Evolutionary conservation across 2,329 filamentous ascomycete species (phyloP), one percentile per base, ranked within the genome.

Genomic region (Graphium sp.): DNA sequence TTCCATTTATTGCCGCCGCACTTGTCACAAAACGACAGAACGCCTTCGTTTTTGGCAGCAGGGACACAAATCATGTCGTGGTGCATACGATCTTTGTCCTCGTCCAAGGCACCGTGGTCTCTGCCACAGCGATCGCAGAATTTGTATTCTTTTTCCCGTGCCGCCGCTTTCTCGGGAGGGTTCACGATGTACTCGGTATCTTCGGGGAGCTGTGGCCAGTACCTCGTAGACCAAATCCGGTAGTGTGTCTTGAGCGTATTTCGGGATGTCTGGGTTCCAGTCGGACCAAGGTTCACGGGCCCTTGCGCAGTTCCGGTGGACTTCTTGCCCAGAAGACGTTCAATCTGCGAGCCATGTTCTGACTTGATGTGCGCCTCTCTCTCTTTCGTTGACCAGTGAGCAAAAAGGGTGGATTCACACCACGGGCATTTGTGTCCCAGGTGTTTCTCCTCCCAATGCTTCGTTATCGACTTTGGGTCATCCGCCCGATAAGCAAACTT

Each of bases 361-460:
- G n/a, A n/a, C n/a, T n/a, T n/a, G n/a, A 45, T 42, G 33, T 50
- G 48, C 17, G 29, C 17, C 14, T 35, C 24, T 12, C 35, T 35
- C 30, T 41, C 30, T 16, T 35, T 25, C 2, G 7, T 12, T n/a
- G 35, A 28, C 42, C 40, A 47, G 31, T 47, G 34, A 13, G 30
- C n/a, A 22, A 37, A 48, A 12, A 48, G 35, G 4, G 26, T 32
- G 11, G 38, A 34, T 18, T 39, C 28, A 34, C 48, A 51, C 31
- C 47, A 47, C 18, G 45, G 44, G 33, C 47, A 51, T 18, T 38
- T 37, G 18, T 38, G 32, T 5, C 32, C 37, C 18, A 30, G 16
- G 30, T 59, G 55, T 1, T 36, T 39, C 19, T 45, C 37, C 22
- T 36, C 32, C 6, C 58, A 23, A 30, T 59, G 55, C 12, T 32